Evolutionary conservation across 768 basidiomycete species (phyloP).

Genomic region (Amanita subjunquillea): DNA sequence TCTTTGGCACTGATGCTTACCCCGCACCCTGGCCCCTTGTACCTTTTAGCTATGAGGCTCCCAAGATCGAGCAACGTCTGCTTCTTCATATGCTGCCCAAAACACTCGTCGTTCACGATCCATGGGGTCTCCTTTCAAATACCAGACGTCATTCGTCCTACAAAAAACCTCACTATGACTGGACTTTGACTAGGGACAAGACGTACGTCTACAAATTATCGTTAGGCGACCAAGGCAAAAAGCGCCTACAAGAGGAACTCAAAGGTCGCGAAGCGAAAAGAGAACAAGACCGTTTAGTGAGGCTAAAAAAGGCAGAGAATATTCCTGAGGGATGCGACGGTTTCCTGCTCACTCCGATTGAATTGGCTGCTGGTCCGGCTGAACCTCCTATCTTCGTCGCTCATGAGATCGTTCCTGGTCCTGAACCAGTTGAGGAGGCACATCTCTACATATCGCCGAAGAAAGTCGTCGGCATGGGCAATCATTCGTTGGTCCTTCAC

Average conservation of each 20-base stretch:
- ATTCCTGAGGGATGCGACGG: slow-evolving; percentile 3
- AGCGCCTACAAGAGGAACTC: not conserved
- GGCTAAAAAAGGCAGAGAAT: not conserved
- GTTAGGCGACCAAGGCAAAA: not conserved
- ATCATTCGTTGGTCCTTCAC: slow-evolving; percentile 43
- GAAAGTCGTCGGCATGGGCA: slow-evolving; percentile 27
- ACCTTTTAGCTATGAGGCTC: slow-evolving; percentile 21
- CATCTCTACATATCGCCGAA: slow-evolving; percentile 38
- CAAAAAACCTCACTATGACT: slow-evolving; percentile 4
- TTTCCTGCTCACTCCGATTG: slow-evolving; percentile 7
- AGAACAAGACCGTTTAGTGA: not conserved
- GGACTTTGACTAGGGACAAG: slow-evolving; percentile 20
- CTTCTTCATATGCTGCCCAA: slow-evolving; percentile 15
- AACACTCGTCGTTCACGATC: slow-evolving; percentile 17
- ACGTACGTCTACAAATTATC: slow-evolving; percentile 20
- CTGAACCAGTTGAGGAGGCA: slow-evolving; percentile 21
- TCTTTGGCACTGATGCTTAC: slow-evolving; percentile 12
- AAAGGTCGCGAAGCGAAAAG: not conserved
- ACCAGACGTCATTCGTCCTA: not conserved
- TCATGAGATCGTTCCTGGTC: slow-evolving; percentile 16
- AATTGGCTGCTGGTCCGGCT: slow-evolving; percentile 6
- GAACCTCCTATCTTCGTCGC: slow-evolving; percentile 19
- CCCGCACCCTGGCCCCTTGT: slow-evolving; percentile 29
- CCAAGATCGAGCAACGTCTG: slow-evolving; percentile 15
- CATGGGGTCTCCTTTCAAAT: slow-evolving; percentile 8